Conservation (phyloP, 768 basidiomycete species). For the Calvatia gigantea region DNA sequence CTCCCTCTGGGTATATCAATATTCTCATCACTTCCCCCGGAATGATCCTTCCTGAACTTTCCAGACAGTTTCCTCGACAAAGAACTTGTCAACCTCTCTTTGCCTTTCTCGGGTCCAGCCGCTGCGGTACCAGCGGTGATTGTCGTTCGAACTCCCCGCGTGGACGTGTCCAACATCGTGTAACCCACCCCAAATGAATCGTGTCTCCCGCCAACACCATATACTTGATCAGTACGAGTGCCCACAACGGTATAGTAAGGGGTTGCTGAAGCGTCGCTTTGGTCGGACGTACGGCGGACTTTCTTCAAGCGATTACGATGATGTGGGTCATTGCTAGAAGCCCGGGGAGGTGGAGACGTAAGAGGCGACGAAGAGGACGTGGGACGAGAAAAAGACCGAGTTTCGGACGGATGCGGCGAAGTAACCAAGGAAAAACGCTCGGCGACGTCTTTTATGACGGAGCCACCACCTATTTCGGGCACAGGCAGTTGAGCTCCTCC, state of each 20-base stretch:
- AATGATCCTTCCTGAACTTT: constrained; percentile 2
- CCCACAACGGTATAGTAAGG: constrained; percentile 11
- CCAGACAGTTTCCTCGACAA: constrained; percentile 6
- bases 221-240: neutral
- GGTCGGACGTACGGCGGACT: neutral
- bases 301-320: neutral
- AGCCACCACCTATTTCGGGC: neutral
- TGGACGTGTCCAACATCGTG: neutral
- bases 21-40: neutral
- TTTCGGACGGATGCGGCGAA: neutral
- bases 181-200: constrained; percentile 1
- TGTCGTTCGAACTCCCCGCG: neutral
- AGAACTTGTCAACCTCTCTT: neutral
- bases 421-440: neutral
- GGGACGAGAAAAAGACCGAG: neutral
- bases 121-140: neutral
- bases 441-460: neutral
- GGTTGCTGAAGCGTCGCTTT: neutral
- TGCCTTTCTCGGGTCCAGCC: neutral
- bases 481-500: neutral
- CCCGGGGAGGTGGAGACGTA: neutral
- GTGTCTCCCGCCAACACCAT: neutral
- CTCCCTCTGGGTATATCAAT: neutral
- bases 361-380: neutral
- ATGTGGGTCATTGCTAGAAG: neutral